Conservation (phyloP, 2,329 filamentous ascomycete species). For the Fusarium denticulatum region DNA sequence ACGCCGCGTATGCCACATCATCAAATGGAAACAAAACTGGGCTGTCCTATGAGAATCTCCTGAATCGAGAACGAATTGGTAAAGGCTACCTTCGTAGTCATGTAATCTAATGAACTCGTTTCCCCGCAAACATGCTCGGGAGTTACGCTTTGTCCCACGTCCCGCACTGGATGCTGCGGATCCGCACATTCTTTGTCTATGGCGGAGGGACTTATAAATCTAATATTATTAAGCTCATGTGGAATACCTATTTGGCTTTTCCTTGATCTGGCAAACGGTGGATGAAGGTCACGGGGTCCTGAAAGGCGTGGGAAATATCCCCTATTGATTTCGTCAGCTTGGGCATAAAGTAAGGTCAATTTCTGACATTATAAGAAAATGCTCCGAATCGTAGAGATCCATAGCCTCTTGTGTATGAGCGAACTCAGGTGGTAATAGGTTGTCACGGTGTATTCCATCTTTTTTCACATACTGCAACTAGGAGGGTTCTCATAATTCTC, state of each 20-base stretch:
- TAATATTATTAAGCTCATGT: neutral
- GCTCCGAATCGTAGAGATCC: neutral
- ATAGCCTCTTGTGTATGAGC: neutral
- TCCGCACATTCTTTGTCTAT: constrained; percentile 11
- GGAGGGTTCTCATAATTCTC: neutral
- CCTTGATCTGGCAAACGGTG: neutral
- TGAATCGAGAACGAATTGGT: neutral
- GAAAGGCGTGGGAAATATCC: neutral
- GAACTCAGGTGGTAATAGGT: too few relatives aligned
- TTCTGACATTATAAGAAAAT: neutral
- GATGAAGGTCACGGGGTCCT: neutral
- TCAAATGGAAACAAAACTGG: neutral
- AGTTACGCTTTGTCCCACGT: constrained; percentile 4
- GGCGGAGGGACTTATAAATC: neutral
- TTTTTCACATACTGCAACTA: neutral
- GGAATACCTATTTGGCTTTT: neutral
- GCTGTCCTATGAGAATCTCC: neutral
- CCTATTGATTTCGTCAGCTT: neutral
- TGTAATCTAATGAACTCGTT: neutral
- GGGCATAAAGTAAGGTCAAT: neutral
- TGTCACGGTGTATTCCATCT: neutral
- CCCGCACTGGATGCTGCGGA: constrained; percentile 22
- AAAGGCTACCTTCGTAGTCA: neutral
- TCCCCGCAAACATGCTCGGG: constrained; percentile 23
- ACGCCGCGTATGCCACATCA: neutral